phyloP scores from a whole-genome alignment of 768 basidiomycete genomes.

The Multifurca ochricompacta region DNA sequence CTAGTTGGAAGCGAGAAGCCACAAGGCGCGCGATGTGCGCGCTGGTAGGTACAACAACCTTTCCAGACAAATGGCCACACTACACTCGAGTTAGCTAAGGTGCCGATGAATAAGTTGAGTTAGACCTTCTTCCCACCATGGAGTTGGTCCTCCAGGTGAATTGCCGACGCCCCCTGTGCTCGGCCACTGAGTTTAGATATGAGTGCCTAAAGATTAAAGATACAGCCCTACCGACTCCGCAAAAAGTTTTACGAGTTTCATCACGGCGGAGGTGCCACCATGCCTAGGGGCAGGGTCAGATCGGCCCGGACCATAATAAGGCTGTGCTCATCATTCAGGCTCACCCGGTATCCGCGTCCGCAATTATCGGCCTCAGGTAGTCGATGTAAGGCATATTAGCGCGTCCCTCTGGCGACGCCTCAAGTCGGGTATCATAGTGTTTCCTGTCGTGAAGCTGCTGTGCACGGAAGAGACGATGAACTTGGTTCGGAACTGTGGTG shows the following conservation, averaged over 20 bases:
- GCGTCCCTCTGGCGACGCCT: slow-evolving; percentile 52
- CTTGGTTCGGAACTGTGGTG: slow-evolving; percentile 93
- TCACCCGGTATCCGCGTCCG: slow-evolving; percentile 91
- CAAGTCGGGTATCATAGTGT: slow-evolving; percentile 81
- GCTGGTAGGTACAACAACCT: slow-evolving; percentile 86
- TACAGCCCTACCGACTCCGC: slow-evolving; percentile 66
- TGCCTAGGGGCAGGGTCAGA: slow-evolving; percentile 44
- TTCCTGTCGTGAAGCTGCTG: slow-evolving; percentile 92
- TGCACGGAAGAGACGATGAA: slow-evolving; percentile 83
- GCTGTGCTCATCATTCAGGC: slow-evolving; percentile 18
- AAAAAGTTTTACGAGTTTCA: slow-evolving; percentile 91
- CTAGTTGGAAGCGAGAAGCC: slow-evolving; percentile 83
- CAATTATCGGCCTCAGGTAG: slow-evolving; percentile 88
- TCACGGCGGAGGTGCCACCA: slow-evolving; percentile 86
- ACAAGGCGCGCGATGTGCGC: slow-evolving; percentile 81
- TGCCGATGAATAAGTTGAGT: background rate
- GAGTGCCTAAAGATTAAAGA: background rate
- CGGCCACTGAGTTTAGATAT: slow-evolving; percentile 3
- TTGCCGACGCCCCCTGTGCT: slow-evolving; percentile 72
- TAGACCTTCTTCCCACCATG: slow-evolving; percentile 86
- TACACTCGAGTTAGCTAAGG: slow-evolving; percentile 21
- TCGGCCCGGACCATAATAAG: background rate
- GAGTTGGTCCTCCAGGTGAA: slow-evolving; percentile 91
- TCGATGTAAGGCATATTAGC: slow-evolving; percentile 72
- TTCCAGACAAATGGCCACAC: slow-evolving; percentile 87